These are phyloP conservation scores for Porogramme epimiltina DNA, from an alignment of 1,284 basidiomycete genomes.

Conservation along the genomic window DNA sequence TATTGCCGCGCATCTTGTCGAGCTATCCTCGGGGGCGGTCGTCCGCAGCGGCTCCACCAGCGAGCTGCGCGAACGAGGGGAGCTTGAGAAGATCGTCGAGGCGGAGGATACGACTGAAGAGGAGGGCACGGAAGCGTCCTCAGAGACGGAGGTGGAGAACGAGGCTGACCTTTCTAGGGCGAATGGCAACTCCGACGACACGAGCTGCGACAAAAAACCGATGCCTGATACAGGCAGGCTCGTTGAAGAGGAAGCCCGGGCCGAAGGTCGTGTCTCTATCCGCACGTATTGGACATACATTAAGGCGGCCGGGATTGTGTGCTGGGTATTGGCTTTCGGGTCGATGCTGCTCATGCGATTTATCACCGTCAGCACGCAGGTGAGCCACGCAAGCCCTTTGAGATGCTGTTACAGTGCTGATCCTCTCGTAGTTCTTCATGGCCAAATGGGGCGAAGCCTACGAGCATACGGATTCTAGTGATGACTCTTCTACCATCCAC, in stretches of 20 bases:
- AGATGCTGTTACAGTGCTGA: background rate
- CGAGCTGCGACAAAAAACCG: no score
- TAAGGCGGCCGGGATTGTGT: slow-evolving; percentile 56
- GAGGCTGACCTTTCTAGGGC: slow-evolving; percentile 39
- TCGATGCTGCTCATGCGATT: slow-evolving; percentile 58
- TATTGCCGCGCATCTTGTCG: slow-evolving; percentile 64
- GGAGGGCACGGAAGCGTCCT: slow-evolving; percentile 21
- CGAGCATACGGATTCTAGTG: slow-evolving; percentile 38
- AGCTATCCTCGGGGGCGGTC: slow-evolving; percentile 62
- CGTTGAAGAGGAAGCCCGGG: slow-evolving; percentile 62
- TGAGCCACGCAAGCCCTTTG: slow-evolving; percentile 24
- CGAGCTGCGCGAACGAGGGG: slow-evolving; percentile 53
- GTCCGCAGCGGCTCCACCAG: slow-evolving; percentile 58
- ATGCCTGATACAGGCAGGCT: slow-evolving; percentile 48
- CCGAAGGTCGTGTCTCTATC: slow-evolving; percentile 63
- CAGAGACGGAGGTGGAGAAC: slow-evolving; percentile 33
- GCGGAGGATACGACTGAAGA: slow-evolving; percentile 44
- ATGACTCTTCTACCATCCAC: slow-evolving; percentile 28
- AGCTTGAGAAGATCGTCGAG: slow-evolving; percentile 53
- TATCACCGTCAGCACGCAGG: slow-evolving; percentile 62
- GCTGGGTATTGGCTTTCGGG: slow-evolving; percentile 55
- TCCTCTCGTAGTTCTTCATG: slow-evolving; percentile 51
- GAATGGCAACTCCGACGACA: slow-evolving; percentile 9
- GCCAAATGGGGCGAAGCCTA: slow-evolving; percentile 69
- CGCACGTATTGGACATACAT: slow-evolving; percentile 64